Evolutionary conservation across 352 stramenopile genomes (phyloP).

Genomic region (Phytopythium ostracodes): DNA sequence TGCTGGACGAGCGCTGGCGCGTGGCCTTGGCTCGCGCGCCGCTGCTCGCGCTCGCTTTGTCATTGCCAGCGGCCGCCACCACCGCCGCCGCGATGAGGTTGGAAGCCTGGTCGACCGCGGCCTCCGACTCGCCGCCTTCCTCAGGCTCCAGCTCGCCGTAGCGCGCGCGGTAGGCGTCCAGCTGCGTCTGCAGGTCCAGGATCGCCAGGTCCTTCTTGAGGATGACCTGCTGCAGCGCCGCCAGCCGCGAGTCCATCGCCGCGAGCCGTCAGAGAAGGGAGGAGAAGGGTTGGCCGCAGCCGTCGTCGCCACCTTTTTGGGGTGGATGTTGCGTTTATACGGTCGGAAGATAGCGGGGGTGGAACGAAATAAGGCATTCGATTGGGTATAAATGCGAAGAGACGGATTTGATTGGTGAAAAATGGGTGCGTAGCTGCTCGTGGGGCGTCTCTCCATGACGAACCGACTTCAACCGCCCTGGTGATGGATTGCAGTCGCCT

Average conservation of each 20-base stretch:
- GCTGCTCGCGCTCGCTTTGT: background rate
- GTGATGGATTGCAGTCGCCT: no score
- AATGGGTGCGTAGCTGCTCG: background rate
- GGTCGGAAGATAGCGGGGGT: background rate
- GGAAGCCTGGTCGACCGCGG: slow-evolving; percentile 7
- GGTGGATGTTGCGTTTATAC: background rate
- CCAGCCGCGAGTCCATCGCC: slow-evolving; percentile 45
- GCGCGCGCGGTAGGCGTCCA: slow-evolving; percentile 51
- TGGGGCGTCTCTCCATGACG: background rate
- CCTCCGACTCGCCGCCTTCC: slow-evolving; percentile 9
- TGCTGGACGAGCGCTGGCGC: slow-evolving; percentile 11
- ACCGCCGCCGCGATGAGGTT: background rate
- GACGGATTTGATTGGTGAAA: background rate
- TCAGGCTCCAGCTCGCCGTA: slow-evolving; percentile 45
- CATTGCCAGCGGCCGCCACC: slow-evolving; percentile 8
- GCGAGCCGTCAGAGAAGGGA: background rate
- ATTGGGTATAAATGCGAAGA: no score
- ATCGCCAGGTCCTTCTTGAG: slow-evolving; percentile 86
- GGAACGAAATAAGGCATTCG: no score
- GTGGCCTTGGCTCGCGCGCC: slow-evolving; percentile 9
- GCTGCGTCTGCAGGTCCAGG: slow-evolving; percentile 62
- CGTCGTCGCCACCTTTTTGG: background rate
- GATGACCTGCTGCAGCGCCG: slow-evolving; percentile 78
- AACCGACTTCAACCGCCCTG: background rate
- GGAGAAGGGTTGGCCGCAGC: background rate